Evolutionary conservation across 805 yeast genomes (phyloP).

Genomic region (Wickerhamomyces mucosus): DNA sequence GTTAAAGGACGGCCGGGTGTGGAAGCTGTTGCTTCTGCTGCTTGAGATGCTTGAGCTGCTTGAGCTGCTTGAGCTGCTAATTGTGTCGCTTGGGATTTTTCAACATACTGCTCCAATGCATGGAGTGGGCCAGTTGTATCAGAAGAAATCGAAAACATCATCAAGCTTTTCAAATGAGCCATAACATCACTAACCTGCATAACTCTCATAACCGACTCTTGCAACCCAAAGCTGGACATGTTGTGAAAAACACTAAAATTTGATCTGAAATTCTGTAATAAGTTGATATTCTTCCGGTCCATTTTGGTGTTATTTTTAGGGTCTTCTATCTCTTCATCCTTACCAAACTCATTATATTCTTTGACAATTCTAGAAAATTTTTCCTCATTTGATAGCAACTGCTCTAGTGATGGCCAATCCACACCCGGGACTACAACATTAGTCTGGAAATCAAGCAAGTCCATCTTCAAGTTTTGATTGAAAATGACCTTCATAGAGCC

Average conservation of each 20-base stretch:
- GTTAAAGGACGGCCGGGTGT: too few relatives aligned
- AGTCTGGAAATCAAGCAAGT: slow-evolving; percentile 57
- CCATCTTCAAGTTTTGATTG: slow-evolving; percentile 54
- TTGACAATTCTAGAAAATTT: slow-evolving; percentile 2
- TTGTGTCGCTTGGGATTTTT: slow-evolving; percentile 10
- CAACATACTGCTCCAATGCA: slow-evolving; percentile 37
- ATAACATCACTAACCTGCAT: slow-evolving; percentile 73
- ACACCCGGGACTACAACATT: slow-evolving; percentile 37
- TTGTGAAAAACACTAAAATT: slow-evolving; percentile 36
- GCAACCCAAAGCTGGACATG: slow-evolving; percentile 51
- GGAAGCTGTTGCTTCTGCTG: too few relatives aligned
- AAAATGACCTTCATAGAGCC: slow-evolving; percentile 57
- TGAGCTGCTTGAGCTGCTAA: too few relatives aligned
- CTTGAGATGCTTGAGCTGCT: too few relatives aligned
- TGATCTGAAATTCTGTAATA: slow-evolving; percentile 24
- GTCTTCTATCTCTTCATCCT: slow-evolving; percentile 4
- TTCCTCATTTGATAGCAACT: slow-evolving; percentile 23
- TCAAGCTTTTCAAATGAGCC: slow-evolving; percentile 58
- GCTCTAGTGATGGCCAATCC: slow-evolving; percentile 37
- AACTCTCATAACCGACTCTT: slow-evolving; percentile 55
- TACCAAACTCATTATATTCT: slow-evolving; percentile 1
- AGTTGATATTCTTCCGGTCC: slow-evolving; percentile 9
- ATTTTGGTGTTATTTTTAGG: background rate
- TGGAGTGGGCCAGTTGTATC: slow-evolving; percentile 45
- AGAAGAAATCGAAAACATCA: slow-evolving; percentile 42